Percentiles rank a stretch among this genome's conserved stretches.
These are phyloP conservation scores for Penicillium sp. DNA, from an alignment of 2,329 filamentous ascomycete genomes.

Conservation along the genomic window DNA sequence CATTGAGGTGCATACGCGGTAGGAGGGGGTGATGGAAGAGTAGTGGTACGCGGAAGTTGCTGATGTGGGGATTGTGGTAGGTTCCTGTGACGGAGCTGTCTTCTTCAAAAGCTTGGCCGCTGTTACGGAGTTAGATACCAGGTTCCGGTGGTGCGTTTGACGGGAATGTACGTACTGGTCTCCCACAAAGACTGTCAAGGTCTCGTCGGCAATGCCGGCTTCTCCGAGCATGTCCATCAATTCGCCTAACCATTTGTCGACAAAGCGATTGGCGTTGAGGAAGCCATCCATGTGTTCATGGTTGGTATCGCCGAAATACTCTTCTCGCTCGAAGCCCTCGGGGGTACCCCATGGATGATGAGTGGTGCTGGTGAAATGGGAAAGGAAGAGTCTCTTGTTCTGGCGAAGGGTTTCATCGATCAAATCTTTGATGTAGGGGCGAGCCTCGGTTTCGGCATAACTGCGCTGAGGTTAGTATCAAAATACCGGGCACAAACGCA, in stretches of 20 bases:
- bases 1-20: slow-evolving; percentile 34
- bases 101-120: slow-evolving; percentile 22
- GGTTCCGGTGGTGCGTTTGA: neutral
- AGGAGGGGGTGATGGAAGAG: slow-evolving; percentile 25
- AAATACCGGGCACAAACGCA: neutral
- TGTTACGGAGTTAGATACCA: slow-evolving; percentile 1
- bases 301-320: slow-evolving; percentile 2
- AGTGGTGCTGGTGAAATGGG: slow-evolving; percentile 35
- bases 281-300: slow-evolving; percentile 20
- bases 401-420: slow-evolving; percentile 30
- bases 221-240: slow-evolving; percentile 19
- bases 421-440: slow-evolving; percentile 41
- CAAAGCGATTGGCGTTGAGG: slow-evolving; percentile 23
- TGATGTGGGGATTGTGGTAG: slow-evolving; percentile 25
- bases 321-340: slow-evolving; percentile 1
- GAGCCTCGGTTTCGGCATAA: slow-evolving; percentile 40
- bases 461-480: slow-evolving; percentile 15
- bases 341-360: slow-evolving; percentile 45
- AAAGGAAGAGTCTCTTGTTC: slow-evolving; percentile 31
- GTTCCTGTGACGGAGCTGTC: slow-evolving; percentile 27
- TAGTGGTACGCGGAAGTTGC: slow-evolving; percentile 23
- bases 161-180: slow-evolving; percentile 18
- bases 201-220: slow-evolving; percentile 23
- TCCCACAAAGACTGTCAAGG: slow-evolving; percentile 24
- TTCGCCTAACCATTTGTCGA: slow-evolving; percentile 11